phyloP scores from a whole-genome alignment of 345 rosid species.

The Citropsis articulata region DNA sequence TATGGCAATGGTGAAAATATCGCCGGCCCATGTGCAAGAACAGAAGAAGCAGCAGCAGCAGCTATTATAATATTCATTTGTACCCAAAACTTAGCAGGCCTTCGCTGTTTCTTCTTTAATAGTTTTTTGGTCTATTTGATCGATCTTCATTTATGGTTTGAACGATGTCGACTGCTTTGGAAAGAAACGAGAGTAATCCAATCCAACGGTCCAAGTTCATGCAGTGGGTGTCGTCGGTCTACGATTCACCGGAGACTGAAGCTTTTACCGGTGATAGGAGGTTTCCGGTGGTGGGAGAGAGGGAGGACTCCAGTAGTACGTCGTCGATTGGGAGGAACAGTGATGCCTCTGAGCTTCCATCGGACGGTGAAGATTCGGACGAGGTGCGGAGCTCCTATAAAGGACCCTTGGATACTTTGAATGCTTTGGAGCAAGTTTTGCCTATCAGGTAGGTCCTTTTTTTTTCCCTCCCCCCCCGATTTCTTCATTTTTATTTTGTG shows the following conservation, averaged over 20 bases:
- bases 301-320: background rate
- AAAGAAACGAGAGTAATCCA: background rate
- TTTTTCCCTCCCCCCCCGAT: background rate
- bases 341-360: constrained; percentile 1
- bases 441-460: constrained; percentile 32
- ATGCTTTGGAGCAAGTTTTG: constrained; percentile 33
- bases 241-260: constrained; percentile 5
- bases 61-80: background rate
- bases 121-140: background rate
- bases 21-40: constrained; percentile 5
- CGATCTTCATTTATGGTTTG: background rate
- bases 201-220: constrained; percentile 5
- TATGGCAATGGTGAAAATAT: constrained; percentile 2
- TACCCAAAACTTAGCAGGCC: background rate
- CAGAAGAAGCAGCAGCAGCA: background rate
- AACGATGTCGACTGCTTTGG: constrained; percentile 8
- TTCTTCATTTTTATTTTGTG: background rate
- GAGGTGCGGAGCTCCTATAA: constrained; percentile 37
- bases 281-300: background rate
- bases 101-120: background rate
- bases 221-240: constrained; percentile 1
- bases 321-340: constrained; percentile 16
- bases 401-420: constrained; percentile 38
- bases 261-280: background rate
- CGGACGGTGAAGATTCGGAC: constrained; percentile 2